These are phyloP conservation scores for Penstemon barbatus DNA, from an alignment of 257 asterid genomes.

Conservation along the genomic window DNA sequence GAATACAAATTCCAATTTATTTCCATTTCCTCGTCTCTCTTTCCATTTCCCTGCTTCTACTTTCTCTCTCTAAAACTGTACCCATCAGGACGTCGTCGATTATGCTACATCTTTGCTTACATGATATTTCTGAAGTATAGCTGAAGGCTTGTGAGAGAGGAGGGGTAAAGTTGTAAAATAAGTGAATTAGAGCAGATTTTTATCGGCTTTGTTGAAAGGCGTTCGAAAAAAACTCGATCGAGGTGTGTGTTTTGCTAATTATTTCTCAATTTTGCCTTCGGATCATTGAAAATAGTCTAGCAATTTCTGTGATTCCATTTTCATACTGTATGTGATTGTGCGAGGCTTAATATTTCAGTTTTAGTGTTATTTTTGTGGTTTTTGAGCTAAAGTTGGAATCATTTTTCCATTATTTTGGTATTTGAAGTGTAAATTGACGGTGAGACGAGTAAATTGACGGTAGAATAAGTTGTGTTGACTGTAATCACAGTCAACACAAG, in stretches of 20 bases:
- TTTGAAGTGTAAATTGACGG: background rate
- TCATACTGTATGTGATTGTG: background rate
- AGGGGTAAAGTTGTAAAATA: no score
- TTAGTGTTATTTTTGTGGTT: background rate
- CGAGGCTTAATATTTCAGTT: slow-evolving; percentile 5
- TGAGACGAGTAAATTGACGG: background rate
- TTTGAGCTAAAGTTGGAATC: background rate
- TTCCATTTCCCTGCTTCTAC: background rate
- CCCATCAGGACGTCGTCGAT: background rate
- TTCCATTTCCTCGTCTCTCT: background rate
- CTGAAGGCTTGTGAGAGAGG: background rate
- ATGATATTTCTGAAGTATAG: no score
- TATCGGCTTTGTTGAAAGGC: background rate
- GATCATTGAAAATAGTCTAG: background rate
- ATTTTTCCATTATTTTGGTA: background rate
- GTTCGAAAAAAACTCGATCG: background rate
- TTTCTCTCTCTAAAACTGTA: background rate
- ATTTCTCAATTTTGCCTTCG: background rate
- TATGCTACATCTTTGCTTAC: background rate
- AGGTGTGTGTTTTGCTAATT: background rate
- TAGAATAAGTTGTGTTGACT: background rate
- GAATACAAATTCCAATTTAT: background rate
- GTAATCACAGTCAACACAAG: slow-evolving; percentile 3
- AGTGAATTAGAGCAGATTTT: background rate
- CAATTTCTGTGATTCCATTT: no score